Evolutionary conservation across 805 yeast genomes (phyloP).

Genomic region (Cyberlindnera mycetangii): DNA sequence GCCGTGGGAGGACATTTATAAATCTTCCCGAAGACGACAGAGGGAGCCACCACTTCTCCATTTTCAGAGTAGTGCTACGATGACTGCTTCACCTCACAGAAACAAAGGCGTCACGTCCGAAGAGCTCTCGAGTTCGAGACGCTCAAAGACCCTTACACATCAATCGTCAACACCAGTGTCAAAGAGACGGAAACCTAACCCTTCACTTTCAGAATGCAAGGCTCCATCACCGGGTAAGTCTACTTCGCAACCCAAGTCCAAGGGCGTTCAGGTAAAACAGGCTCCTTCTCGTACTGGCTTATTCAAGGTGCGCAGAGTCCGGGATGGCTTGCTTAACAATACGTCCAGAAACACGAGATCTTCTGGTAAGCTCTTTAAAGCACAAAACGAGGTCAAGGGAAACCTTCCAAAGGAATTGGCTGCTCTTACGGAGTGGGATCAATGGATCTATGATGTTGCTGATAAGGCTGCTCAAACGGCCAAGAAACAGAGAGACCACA

Average conservation of each 20-base stretch:
- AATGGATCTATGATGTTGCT: conserved; percentile 9
- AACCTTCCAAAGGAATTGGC: conserved; percentile 3
- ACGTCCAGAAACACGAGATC: not conserved
- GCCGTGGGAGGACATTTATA: not conserved
- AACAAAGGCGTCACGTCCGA: not conserved
- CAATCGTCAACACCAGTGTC: not conserved
- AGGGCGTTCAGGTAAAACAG: not conserved
- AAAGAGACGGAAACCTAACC: not conserved
- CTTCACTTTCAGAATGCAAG: too few species aligned
- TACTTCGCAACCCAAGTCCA: not conserved
- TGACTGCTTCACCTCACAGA: not conserved
- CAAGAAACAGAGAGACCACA: conserved; percentile 2
- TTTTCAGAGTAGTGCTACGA: not conserved
- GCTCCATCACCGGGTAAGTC: not conserved
- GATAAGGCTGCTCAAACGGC: not conserved
- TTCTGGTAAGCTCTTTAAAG: not conserved
- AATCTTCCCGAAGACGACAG: not conserved
- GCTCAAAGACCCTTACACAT: not conserved
- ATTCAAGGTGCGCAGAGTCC: not conserved
- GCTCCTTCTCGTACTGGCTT: not conserved
- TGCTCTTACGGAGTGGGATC: conserved; percentile 8
- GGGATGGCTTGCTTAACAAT: not conserved
- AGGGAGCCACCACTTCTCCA: not conserved
- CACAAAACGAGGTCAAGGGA: conserved; percentile 7
- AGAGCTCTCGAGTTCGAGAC: not conserved